Percentiles rank a stretch among this genome's conserved stretches.
These are phyloP conservation scores for Geranium brycei DNA, from an alignment of 345 rosid genomes.

Conservation along the genomic window DNA sequence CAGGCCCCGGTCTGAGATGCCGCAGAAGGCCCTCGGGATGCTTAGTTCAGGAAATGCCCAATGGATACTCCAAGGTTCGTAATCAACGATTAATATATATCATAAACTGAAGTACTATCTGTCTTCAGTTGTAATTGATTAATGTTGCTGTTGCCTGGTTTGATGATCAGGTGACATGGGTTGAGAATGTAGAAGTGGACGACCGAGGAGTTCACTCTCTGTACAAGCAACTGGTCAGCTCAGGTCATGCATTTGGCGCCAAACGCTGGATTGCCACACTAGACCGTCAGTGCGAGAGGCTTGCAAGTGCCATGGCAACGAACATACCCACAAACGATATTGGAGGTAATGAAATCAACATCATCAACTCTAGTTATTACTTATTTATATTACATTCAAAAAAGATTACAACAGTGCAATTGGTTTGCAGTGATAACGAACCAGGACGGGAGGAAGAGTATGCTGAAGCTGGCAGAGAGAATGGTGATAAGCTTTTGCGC, in stretches of 20 bases:
- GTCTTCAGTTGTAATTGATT: too few relatives aligned
- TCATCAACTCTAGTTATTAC: too few relatives aligned
- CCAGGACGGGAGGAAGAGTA: slow-evolving; percentile 56
- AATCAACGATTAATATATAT: neutral
- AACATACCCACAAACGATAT: slow-evolving; percentile 39
- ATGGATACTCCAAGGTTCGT: slow-evolving; percentile 67
- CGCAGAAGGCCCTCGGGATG: slow-evolving; percentile 87
- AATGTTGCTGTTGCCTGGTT: too few relatives aligned
- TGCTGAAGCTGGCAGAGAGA: slow-evolving; percentile 71
- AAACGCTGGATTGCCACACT: slow-evolving; percentile 77
- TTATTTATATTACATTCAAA: too few relatives aligned
- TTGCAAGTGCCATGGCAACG: slow-evolving; percentile 55
- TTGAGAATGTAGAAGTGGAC: slow-evolving; percentile 85
- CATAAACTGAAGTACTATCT: too few relatives aligned
- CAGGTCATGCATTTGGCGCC: slow-evolving; percentile 79
- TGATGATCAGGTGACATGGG: slow-evolving; percentile 61
- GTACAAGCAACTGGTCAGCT: slow-evolving; percentile 44
- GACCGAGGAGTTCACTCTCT: slow-evolving; percentile 49
- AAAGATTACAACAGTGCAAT: too few relatives aligned
- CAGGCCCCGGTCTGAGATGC: slow-evolving; percentile 36
- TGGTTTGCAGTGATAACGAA: slow-evolving; percentile 37
- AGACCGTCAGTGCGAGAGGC: slow-evolving; percentile 72
- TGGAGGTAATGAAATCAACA: slow-evolving; percentile 25
- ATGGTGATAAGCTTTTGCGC: slow-evolving; percentile 67
- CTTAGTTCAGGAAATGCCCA: slow-evolving; percentile 60